Conservation (phyloP, 2,329 filamentous ascomycete genomes). For the Xenoacremonium recifei region DNA sequence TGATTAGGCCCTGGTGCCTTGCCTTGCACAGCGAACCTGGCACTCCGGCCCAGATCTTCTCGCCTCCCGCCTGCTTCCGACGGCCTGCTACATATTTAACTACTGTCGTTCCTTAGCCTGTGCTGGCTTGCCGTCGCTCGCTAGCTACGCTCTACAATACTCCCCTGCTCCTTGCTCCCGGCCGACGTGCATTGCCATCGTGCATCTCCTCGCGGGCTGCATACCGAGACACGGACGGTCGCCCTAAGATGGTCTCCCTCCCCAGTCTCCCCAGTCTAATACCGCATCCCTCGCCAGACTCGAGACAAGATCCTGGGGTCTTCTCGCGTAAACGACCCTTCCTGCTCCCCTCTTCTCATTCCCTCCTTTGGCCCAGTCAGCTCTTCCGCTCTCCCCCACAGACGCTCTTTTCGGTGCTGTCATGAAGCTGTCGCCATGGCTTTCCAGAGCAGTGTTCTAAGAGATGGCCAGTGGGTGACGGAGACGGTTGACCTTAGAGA, state of each 20-base stretch:
- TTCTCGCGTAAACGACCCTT: not conserved
- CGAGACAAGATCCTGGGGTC: constrained; percentile 2
- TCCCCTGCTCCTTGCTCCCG: not conserved
- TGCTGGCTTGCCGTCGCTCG: too few relatives aligned
- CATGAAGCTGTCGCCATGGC: constrained; percentile 34
- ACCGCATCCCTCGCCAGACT: constrained; percentile 1
- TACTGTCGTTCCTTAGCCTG: too few relatives aligned
- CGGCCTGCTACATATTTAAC: too few relatives aligned
- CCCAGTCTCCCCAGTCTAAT: constrained; percentile 4
- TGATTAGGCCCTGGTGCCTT: too few relatives aligned
- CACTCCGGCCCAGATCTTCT: too few relatives aligned
- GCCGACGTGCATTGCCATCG: too few relatives aligned
- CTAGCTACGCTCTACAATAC: not conserved
- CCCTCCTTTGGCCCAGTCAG: not conserved
- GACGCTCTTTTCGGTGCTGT: constrained; percentile 10
- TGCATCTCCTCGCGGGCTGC: not conserved
- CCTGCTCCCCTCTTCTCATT: constrained; percentile 1
- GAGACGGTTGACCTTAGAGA: constrained; percentile 46
- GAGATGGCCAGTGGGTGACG: constrained; percentile 57
- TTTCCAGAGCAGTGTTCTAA: constrained; percentile 54
- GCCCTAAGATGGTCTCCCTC: constrained; percentile 4
- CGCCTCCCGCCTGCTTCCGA: too few relatives aligned
- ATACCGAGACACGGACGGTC: not conserved
- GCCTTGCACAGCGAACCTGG: too few relatives aligned
- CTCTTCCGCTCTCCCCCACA: not conserved